A percentile compares a stretch with the other conserved stretches of the same genome.
These are phyloP conservation scores for Paxillus ammoniavirescens DNA, from an alignment of 768 basidiomycete species.

Conservation along the genomic window DNA sequence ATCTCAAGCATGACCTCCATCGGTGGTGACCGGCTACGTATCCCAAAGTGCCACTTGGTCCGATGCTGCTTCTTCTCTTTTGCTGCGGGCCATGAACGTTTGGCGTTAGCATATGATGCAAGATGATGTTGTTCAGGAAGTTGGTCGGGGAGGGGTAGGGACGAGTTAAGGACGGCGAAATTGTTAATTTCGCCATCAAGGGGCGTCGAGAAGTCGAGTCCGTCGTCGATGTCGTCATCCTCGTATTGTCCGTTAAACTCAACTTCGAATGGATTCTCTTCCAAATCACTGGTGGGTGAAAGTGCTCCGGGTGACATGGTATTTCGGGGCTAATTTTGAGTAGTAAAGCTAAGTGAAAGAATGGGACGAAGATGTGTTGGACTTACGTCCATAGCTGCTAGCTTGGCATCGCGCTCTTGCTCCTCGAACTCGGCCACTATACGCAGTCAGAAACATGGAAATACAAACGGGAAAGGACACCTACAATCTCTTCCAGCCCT, in stretches of 20 bases:
- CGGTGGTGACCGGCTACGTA: conserved; percentile 88
- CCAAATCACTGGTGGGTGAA: conserved; percentile 62
- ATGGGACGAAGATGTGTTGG: conserved; percentile 21
- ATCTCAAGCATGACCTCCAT: conserved; percentile 99
- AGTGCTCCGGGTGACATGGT: conserved; percentile 63
- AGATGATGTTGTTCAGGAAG: conserved; percentile 68
- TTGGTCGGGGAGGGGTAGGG: conserved; percentile 71
- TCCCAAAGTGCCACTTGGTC: conserved; percentile 98
- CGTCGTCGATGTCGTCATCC: conserved; percentile 58
- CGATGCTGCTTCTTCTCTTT: conserved; percentile 69
- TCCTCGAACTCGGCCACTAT: conserved; percentile 78
- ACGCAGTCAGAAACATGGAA: conserved; percentile 8
- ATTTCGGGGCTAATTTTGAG: conserved; percentile 57
- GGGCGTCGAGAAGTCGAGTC: conserved; percentile 48
- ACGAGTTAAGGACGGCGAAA: conserved; percentile 89
- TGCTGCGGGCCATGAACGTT: conserved; percentile 38
- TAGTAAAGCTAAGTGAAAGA: conserved; percentile 7
- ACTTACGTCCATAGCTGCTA: conserved; percentile 79
- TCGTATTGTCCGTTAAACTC: conserved; percentile 51
- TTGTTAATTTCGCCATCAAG: conserved; percentile 46
- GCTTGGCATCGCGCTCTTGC: conserved; percentile 79
- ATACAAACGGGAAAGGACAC: conserved; percentile 29
- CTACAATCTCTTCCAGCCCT: conserved; percentile 81
- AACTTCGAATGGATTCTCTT: conserved; percentile 80
- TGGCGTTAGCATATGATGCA: conserved; percentile 59